Conservation (phyloP, 768 basidiomycete genomes). For the Pholiota conissans region DNA sequence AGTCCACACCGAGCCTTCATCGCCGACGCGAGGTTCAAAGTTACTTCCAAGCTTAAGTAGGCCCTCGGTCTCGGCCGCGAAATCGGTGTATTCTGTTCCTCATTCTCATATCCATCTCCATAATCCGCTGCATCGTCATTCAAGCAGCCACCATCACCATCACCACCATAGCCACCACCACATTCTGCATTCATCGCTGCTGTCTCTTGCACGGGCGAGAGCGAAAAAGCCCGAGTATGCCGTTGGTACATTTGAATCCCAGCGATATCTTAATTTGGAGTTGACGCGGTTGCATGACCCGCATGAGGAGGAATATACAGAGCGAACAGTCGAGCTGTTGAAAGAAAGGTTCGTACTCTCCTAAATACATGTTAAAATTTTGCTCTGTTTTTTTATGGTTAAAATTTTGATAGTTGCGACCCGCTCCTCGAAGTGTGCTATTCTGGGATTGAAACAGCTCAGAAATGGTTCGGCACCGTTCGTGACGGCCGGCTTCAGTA, state of each 20-base stretch:
- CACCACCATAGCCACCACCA: constrained; percentile 4
- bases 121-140: constrained; percentile 15
- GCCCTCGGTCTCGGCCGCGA: not conserved
- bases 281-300: constrained; percentile 52
- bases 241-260: constrained; percentile 75
- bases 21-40: not conserved
- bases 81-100: not conserved
- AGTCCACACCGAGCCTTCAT: not conserved
- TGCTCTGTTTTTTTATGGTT: no score
- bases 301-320: constrained; percentile 40
- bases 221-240: constrained; percentile 43
- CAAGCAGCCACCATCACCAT: constrained; percentile 30
- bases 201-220: constrained; percentile 34
- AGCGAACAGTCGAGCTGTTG: constrained; percentile 44
- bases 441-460: constrained; percentile 37
- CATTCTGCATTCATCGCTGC: constrained; percentile 37
- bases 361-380: not conserved
- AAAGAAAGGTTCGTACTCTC: constrained; percentile 35
- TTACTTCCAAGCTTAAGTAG: not conserved
- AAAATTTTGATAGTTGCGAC: constrained; percentile 41
- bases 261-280: constrained; percentile 70
- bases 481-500: constrained; percentile 36
- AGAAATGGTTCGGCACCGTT: constrained; percentile 51
- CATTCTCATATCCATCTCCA: constrained; percentile 10
- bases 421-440: constrained; percentile 48